These are phyloP conservation scores for Martiniozyma abietophila DNA, from an alignment of 805 yeast species.

Conservation along the genomic window DNA sequence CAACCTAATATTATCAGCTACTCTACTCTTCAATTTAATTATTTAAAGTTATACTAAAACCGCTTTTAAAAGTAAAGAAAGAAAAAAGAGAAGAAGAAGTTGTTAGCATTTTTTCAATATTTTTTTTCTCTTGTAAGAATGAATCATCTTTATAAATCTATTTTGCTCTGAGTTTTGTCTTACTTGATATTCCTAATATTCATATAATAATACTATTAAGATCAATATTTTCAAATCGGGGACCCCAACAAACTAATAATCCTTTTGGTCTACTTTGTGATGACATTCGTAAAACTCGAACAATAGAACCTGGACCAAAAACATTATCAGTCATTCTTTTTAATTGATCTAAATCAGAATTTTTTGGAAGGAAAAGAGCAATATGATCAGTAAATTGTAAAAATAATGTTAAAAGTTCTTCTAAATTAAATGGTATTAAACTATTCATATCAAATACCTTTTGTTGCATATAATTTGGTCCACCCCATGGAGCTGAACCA, in stretches of 20 bases:
- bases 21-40: no score
- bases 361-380: constrained; percentile 54
- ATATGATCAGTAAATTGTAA: constrained; percentile 36
- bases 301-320: constrained; percentile 26
- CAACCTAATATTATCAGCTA: no score
- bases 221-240: constrained; percentile 24
- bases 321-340: constrained; percentile 35
- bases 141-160: no score
- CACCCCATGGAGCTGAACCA: constrained; percentile 86
- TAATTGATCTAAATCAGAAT: constrained; percentile 43
- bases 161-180: no score
- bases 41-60: no score
- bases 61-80: no score
- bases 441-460: constrained; percentile 34
- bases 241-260: constrained; percentile 53
- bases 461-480: constrained; percentile 44
- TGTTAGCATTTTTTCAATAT: no score
- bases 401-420: constrained; percentile 33
- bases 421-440: constrained; percentile 39
- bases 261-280: constrained; percentile 40
- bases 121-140: no score
- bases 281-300: constrained; percentile 8
- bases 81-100: no score
- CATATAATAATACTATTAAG: constrained; percentile 2
- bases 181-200: no score